These are phyloP conservation scores for Gardenia jasminoides DNA, from an alignment of 257 asterid genomes.

Conservation along the genomic window DNA sequence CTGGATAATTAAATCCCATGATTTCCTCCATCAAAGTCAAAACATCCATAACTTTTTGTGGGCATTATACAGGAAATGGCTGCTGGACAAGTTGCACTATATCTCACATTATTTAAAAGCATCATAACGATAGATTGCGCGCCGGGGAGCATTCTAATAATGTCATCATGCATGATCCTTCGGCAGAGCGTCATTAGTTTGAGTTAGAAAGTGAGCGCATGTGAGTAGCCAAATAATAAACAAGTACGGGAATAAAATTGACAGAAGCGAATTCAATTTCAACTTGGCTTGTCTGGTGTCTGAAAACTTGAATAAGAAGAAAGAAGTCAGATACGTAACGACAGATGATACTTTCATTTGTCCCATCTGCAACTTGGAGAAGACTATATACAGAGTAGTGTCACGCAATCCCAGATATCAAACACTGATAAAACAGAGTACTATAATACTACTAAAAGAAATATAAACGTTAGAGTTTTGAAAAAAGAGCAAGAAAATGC, in stretches of 20 bases:
- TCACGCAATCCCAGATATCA: neutral
- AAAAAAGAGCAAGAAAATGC: neutral
- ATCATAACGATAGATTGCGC: too few relatives aligned
- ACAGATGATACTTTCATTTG: neutral
- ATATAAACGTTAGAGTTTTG: neutral
- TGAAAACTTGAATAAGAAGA: neutral
- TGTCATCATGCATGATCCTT: too few relatives aligned
- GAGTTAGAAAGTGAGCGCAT: neutral
- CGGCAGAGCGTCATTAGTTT: neutral
- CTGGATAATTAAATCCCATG: too few relatives aligned
- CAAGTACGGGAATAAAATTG: too few relatives aligned
- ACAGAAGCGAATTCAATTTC: neutral
- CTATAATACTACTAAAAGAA: neutral
- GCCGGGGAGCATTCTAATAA: too few relatives aligned
- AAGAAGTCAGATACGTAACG: neutral
- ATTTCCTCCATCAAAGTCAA: neutral
- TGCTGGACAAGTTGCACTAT: neutral
- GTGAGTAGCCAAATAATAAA: neutral
- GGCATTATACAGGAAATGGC: neutral
- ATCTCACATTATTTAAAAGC: too few relatives aligned
- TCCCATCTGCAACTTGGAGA: neutral
- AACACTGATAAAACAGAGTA: neutral
- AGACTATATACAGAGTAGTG: neutral
- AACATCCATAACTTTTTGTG: neutral
- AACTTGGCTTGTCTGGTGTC: neutral